Evolutionary conservation across 1,284 basidiomycete genomes (phyloP).

Genomic region (Malassezia furfur): DNA sequence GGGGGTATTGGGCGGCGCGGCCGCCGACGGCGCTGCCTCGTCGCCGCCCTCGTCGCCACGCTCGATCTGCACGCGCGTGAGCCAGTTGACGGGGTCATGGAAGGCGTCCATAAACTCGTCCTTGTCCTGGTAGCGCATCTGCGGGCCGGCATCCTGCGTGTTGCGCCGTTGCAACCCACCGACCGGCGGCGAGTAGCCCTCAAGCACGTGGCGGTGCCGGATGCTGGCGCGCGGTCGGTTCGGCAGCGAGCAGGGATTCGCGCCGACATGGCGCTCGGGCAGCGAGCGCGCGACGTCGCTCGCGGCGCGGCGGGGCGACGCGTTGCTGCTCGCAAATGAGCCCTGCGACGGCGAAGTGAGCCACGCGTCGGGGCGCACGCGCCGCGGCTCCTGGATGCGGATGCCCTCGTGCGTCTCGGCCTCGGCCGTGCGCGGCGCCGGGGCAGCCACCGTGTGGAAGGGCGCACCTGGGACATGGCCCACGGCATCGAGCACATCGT

Average conservation of each 20-base stretch:
- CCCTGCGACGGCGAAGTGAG: background rate
- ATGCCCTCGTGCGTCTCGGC: background rate
- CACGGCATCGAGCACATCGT: background rate
- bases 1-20: conserved; percentile 16
- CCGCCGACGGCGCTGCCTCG: background rate
- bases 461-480: conserved; percentile 12
- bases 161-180: background rate
- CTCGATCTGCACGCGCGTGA: conserved; percentile 3
- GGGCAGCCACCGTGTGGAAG: background rate
- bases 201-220: background rate
- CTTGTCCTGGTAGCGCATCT: conserved; percentile 12
- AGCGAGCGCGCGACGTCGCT: background rate
- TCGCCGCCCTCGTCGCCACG: background rate
- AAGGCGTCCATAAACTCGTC: background rate
- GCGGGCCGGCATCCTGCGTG: conserved; percentile 3
- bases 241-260: background rate
- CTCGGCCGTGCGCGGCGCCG: background rate
- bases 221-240: background rate
- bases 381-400: conserved; percentile 1
- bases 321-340: conserved; percentile 50
- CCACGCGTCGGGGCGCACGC: background rate
- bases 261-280: background rate
- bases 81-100: background rate
- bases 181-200: background rate
- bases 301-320: background rate